Conservation (phyloP, 2,329 filamentous ascomycete genomes). For the Cryphonectria nitschkei region DNA sequence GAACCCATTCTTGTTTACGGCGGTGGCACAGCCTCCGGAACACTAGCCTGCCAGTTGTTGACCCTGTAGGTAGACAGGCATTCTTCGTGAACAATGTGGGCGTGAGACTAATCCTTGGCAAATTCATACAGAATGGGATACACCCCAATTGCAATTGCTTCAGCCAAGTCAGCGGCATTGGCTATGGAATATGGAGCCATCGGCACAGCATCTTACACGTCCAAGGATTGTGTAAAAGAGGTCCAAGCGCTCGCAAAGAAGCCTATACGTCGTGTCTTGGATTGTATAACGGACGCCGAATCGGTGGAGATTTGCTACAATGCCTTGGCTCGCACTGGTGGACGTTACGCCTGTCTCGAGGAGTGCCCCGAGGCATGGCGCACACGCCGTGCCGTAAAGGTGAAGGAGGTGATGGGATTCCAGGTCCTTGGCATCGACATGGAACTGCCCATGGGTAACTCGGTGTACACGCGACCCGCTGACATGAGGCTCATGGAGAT, state of each 20-base stretch:
- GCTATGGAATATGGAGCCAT: constrained; percentile 33
- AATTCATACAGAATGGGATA: constrained; percentile 5
- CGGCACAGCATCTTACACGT: constrained; percentile 31
- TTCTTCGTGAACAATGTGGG: neutral
- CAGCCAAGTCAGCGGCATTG: constrained; percentile 27
- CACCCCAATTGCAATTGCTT: constrained; percentile 10
- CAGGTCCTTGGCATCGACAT: constrained; percentile 24
- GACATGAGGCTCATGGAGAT: neutral
- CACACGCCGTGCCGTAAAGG: constrained; percentile 33
- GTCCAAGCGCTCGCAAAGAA: constrained; percentile 14
- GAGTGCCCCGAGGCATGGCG: constrained; percentile 30
- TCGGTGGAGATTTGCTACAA: constrained; percentile 35
- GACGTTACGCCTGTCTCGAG: constrained; percentile 40
- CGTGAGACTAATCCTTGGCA: neutral
- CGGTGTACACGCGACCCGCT: neutral
- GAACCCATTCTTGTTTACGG: constrained; percentile 28
- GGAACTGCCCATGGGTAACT: neutral
- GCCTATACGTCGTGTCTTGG: constrained; percentile 35
- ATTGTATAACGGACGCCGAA: constrained; percentile 39
- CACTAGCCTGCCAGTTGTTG: constrained; percentile 27
- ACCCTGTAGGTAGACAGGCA: constrained; percentile 12
- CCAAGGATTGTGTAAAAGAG: constrained; percentile 29
- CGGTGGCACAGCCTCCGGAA: constrained; percentile 26
- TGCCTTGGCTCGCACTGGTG: constrained; percentile 36
- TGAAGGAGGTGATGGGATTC: constrained; percentile 34